A percentile compares a stretch with the other conserved stretches of the same genome.
phyloP scores from a whole-genome alignment of 768 basidiomycete genomes.

The Galerina marginata region DNA sequence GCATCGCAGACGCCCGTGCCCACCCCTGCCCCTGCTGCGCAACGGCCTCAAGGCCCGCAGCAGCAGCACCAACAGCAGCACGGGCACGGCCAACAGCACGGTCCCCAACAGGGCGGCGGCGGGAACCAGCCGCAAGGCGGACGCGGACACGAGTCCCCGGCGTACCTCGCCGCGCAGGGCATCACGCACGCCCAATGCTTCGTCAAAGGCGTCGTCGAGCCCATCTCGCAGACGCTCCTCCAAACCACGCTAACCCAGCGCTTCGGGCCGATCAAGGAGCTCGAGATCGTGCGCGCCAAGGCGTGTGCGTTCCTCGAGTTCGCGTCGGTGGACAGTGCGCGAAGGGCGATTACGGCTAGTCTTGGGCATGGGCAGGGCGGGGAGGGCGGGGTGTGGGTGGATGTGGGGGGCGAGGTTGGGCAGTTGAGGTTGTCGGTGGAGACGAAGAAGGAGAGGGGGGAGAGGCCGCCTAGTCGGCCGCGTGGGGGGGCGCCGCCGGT shows the following conservation, averaged over 20 bases:
- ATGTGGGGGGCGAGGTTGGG: conserved; percentile 59
- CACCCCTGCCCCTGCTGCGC: conserved; percentile 25
- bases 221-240: conserved; percentile 58
- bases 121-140: background rate
- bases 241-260: conserved; percentile 54
- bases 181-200: conserved; percentile 84
- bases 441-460: conserved; percentile 89
- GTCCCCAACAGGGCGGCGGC: background rate
- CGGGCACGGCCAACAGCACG: background rate
- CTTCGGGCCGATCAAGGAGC: conserved; percentile 84
- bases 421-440: conserved; percentile 75
- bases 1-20: conserved; percentile 36
- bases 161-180: conserved; percentile 58
- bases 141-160: conserved; percentile 44
- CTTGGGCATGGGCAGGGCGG: conserved; percentile 75
- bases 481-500: conserved; percentile 56
- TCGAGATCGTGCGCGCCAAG: conserved; percentile 87
- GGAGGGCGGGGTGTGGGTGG: conserved; percentile 86
- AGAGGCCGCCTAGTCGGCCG: conserved; percentile 71
- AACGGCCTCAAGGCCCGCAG: conserved; percentile 36
- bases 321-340: conserved; percentile 74
- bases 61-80: conserved; percentile 28
- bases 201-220: conserved; percentile 88
- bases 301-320: conserved; percentile 98
- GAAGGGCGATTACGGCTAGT: conserved; percentile 80